Conservation (phyloP, 108 stramenopile species). For the Parietichytrium sp. region DNA sequence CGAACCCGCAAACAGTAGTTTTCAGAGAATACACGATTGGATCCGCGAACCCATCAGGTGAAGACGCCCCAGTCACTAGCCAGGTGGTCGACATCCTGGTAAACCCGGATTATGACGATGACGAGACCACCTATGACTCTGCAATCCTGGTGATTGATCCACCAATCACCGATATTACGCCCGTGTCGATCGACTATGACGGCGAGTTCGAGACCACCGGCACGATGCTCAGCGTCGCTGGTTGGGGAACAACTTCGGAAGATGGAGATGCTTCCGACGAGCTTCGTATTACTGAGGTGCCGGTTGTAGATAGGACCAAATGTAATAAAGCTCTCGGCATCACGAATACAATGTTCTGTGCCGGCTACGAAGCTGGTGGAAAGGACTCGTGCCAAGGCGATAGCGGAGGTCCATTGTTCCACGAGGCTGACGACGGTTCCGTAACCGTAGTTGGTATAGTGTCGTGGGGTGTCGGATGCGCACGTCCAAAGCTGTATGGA, state of each 20-base stretch:
- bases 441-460: not conserved
- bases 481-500: not conserved
- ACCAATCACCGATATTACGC: not conserved
- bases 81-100: not conserved
- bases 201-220: not conserved
- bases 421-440: not conserved
- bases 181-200: not conserved
- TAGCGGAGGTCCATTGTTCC: conserved; percentile 17
- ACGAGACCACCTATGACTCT: not conserved
- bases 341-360: conserved; percentile 10
- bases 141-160: not conserved
- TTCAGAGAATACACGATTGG: too few relatives aligned
- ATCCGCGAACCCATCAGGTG: too few relatives aligned
- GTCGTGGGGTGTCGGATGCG: conserved; percentile 15
- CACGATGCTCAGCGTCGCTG: not conserved
- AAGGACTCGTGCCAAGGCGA: not conserved
- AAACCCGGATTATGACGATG: not conserved
- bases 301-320: not conserved
- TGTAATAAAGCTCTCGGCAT: not conserved
- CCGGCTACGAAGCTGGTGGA: conserved; percentile 2
- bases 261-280: not conserved
- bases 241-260: not conserved
- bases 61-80: too few relatives aligned
- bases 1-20: too few relatives aligned
- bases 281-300: conserved; percentile 4